phyloP scores from a whole-genome alignment of 1,139 yeast genomes.

The Yamadazyma siamensis region DNA sequence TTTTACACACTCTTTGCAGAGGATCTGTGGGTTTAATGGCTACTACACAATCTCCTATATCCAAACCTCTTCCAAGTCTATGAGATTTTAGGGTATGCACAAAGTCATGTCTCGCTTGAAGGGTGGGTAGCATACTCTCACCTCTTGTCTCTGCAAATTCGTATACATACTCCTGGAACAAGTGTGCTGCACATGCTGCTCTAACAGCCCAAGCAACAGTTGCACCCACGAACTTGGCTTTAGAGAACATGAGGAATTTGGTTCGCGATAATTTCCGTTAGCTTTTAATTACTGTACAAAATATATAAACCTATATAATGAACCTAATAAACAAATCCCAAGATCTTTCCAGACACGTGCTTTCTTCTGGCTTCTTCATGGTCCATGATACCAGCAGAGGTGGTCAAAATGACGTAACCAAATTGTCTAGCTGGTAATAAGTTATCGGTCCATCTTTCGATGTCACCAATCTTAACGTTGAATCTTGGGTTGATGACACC shows the following conservation, averaged over 20 bases:
- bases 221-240: conserved; percentile 27
- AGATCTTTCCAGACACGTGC: conserved; percentile 97
- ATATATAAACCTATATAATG: too few relatives aligned
- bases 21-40: conserved; percentile 92
- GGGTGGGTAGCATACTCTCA: conserved; percentile 92
- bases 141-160: conserved; percentile 86
- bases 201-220: conserved; percentile 49
- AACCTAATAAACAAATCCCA: conserved; percentile 87
- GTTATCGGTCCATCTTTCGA: conserved; percentile 98
- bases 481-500: conserved; percentile 99
- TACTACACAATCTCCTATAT: conserved; percentile 84
- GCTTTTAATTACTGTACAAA: neutral
- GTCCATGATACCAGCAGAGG: conserved; percentile 99
- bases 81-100: conserved; percentile 70
- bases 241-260: conserved; percentile 18
- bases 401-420: conserved; percentile 94
- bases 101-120: conserved; percentile 70
- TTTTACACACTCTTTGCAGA: conserved; percentile 78
- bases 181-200: conserved; percentile 67
- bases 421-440: conserved; percentile 98
- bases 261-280: neutral
- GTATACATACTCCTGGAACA: conserved; percentile 61
- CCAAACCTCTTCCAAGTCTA: conserved; percentile 56
- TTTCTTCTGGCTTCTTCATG: conserved; percentile 99
- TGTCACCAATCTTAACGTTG: conserved; percentile 88